These are phyloP conservation scores for Cicer yamashitae DNA, from an alignment of 306 rosid species.

Conservation along the genomic window DNA sequence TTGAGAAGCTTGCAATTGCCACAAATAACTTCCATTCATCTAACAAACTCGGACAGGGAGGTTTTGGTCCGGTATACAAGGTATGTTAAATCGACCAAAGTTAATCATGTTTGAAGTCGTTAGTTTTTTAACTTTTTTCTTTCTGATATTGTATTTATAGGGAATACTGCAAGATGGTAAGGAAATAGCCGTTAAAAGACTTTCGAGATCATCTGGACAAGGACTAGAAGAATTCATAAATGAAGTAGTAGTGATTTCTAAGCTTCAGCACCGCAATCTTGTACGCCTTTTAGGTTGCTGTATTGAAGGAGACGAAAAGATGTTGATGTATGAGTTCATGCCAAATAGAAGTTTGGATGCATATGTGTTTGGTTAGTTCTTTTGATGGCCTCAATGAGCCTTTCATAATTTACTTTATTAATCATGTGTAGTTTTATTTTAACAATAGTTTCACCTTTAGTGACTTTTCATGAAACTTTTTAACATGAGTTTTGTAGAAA, in stretches of 20 bases:
- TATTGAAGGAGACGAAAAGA: slow-evolving; percentile 45
- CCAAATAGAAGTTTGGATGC: slow-evolving; percentile 47
- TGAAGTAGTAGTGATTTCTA: slow-evolving; percentile 44
- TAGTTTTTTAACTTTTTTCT: background rate
- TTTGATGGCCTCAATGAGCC: background rate
- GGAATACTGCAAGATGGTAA: slow-evolving; percentile 39
- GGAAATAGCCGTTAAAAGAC: slow-evolving; percentile 50
- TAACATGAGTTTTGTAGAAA: background rate
- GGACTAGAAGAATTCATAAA: slow-evolving; percentile 51
- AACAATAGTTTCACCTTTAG: background rate
- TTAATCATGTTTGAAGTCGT: background rate
- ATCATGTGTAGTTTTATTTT: too few species aligned
- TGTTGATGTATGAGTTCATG: slow-evolving; percentile 49
- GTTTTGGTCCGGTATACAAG: slow-evolving; percentile 48
- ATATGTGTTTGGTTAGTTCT: slow-evolving; percentile 47
- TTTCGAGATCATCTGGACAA: slow-evolving; percentile 46
- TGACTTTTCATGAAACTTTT: background rate
- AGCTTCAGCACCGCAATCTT: slow-evolving; percentile 54
- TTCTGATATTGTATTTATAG: background rate
- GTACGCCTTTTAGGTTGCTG: slow-evolving; percentile 48
- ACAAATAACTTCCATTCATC: slow-evolving; percentile 50
- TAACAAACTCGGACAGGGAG: slow-evolving; percentile 51
- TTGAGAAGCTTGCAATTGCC: slow-evolving; percentile 42
- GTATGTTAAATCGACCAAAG: slow-evolving; percentile 15
- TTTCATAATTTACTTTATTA: background rate